Conservation (phyloP, 108 stramenopile genomes). For the Nannochloropsis oceanica region DNA sequence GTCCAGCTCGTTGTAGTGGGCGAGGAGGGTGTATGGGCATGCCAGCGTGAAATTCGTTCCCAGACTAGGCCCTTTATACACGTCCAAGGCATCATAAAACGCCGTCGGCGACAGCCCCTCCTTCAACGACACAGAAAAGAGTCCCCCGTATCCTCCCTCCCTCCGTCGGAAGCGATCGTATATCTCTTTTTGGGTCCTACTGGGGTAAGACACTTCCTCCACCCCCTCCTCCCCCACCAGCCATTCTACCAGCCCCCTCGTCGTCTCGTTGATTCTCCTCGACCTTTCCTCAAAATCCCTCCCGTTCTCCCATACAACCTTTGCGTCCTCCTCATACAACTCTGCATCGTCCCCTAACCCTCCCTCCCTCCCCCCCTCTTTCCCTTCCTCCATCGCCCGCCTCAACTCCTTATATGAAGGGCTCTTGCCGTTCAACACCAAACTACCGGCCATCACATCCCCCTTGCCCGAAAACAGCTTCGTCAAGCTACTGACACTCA, state of each 20-base stretch:
- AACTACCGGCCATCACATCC: conserved; percentile 53
- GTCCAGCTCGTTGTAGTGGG: conserved; percentile 58
- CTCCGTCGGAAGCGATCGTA: not conserved
- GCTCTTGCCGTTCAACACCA: conserved; percentile 2
- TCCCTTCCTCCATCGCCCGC: not conserved
- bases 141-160: conserved; percentile 43
- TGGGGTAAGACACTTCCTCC: conserved; percentile 47
- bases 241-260: conserved; percentile 40
- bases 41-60: conserved; percentile 60
- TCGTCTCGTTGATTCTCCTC: conserved; percentile 45
- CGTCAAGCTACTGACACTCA: conserved; percentile 47
- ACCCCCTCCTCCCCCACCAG: conserved; percentile 39
- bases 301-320: conserved; percentile 35
- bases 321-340: conserved; percentile 38
- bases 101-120: conserved; percentile 43
- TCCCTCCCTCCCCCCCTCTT: not conserved
- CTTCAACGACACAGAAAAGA: conserved; percentile 40
- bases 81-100: conserved; percentile 49
- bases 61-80: conserved; percentile 55
- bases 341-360: conserved; percentile 21
- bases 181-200: conserved; percentile 21
- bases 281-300: conserved; percentile 45
- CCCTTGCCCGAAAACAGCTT: conserved; percentile 53
- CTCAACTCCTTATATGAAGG: not conserved
- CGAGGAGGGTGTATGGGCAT: conserved; percentile 56